Percentiles rank a stretch among this genome's conserved stretches.
Evolutionary conservation across 108 stramenopile genomes (phyloP).

Genomic region (Chaetoceros muelleri): DNA sequence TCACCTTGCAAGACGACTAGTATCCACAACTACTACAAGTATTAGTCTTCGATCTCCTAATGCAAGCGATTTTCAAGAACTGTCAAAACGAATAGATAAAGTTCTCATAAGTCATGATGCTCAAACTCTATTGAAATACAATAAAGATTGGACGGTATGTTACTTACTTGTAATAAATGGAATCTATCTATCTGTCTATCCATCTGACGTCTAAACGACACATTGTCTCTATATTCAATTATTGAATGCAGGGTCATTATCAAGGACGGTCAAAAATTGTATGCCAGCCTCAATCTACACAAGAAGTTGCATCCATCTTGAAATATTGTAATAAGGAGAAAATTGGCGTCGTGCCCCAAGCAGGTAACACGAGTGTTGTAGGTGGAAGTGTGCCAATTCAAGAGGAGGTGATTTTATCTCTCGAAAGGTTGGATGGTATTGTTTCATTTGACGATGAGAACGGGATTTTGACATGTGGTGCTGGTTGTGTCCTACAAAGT

Average conservation of each 20-base stretch:
- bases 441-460: constrained; percentile 42
- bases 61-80: constrained; percentile 5
- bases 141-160: constrained; percentile 38
- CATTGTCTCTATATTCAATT: not conserved
- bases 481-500: constrained; percentile 84
- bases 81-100: constrained; percentile 3
- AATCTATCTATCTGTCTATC: not conserved
- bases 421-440: constrained; percentile 68
- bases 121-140: constrained; percentile 29
- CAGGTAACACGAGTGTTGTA: constrained; percentile 94
- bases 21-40: too few relatives aligned
- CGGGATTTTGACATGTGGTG: constrained; percentile 81
- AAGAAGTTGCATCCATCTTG: constrained; percentile 74
- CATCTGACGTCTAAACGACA: not conserved
- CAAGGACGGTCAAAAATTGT: constrained; percentile 44
- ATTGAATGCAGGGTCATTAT: constrained; percentile 1
- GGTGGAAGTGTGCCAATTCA: constrained; percentile 76
- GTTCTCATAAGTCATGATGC: constrained; percentile 1
- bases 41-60: constrained; percentile 7
- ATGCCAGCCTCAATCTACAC: constrained; percentile 40
- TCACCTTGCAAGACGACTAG: too few relatives aligned
- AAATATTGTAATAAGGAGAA: constrained; percentile 64
- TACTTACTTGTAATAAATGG: not conserved
- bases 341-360: constrained; percentile 86
- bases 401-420: constrained; percentile 77